Base-by-base conservation (phyloP, 1,284 basidiomycete species). In the Marasmius oreades region DNA sequence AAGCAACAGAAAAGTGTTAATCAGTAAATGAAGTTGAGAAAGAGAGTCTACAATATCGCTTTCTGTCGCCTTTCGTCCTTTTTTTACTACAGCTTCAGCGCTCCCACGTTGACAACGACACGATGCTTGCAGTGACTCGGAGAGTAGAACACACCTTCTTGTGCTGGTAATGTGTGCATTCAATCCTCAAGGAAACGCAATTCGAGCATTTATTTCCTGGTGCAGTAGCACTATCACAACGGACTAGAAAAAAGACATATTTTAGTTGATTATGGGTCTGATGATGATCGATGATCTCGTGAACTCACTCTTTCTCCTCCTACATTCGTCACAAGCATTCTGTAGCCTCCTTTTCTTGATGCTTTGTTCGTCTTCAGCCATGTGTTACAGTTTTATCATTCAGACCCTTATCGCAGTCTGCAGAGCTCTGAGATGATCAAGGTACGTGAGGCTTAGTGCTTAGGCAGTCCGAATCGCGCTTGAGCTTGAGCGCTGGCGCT, bases 251-350 rank as follows among this genome's bases (percentile, higher is more conserved):
- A 3, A 46, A 8, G n/a, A 31, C 7, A 31, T 8, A 31, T 50
- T 5, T 31, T 7, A 31, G 31, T 16, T 11, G 23, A 7, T 1
- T 46, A 16, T 7, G n/a, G 16, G 5, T n/a, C n/a, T n/a, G n/a
- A n/a, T n/a, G n/a, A n/a, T n/a, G n/a, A n/a, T n/a, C n/a, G n/a
- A n/a, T n/a, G n/a, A n/a, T n/a, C n/a, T 11, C 5, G 28, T 12
- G 20, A 11, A 28, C 47, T 28, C 28, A 50, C 47, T 50, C 33
- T 50, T 50, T 26, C 47, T 50, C 28, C 47, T 50, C 18, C 56
- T 14, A 26, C 58, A 59, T 23, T 59, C 50, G 34, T 59, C 58
- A 20, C 58, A 59, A 23, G 58, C 51, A 10, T 50, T 50, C 26
- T 56, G 58, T 18, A 54, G 16, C 11, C 58, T 46, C 5, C 55